Percentiles rank a stretch among this genome's conserved stretches.
Evolutionary conservation across 371 early-diverging fungal species (phyloP).

Genomic region (Neoconidiobolus thromboides): DNA sequence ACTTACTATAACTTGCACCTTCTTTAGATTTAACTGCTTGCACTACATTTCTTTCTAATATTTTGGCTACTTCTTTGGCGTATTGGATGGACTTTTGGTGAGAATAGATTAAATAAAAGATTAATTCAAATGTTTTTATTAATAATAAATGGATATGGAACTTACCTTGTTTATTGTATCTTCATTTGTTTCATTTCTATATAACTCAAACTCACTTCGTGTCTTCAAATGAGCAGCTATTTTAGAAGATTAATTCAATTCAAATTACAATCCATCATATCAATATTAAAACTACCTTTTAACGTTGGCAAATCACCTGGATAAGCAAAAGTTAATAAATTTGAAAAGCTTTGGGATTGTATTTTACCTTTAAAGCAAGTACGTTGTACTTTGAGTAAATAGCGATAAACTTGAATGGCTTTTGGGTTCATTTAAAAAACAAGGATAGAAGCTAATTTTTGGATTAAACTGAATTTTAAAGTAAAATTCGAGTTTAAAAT

Average conservation of each 20-base stretch:
- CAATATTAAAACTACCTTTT: neutral
- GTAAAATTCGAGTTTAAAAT: too few species aligned
- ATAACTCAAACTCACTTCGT: slow-evolving; percentile 2
- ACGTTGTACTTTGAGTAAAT: neutral
- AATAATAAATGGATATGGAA: neutral
- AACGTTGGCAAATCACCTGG: neutral
- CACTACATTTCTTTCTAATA: slow-evolving; percentile 5
- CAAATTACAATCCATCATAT: too few species aligned
- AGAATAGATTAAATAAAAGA: too few species aligned
- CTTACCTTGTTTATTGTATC: slow-evolving; percentile 3
- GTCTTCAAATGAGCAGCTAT: slow-evolving; percentile 1
- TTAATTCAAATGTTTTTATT: neutral
- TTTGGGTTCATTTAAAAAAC: too few species aligned
- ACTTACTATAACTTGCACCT: too few species aligned
- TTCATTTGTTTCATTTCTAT: neutral
- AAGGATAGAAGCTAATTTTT: too few species aligned
- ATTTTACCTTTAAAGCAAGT: neutral
- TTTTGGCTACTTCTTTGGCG: neutral
- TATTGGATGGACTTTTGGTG: neutral
- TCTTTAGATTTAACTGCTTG: neutral
- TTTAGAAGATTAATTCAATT: neutral
- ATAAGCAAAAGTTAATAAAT: neutral
- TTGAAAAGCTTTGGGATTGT: too few species aligned
- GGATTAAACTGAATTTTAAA: too few species aligned
- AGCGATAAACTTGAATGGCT: neutral